Evolutionary conservation across 2,329 filamentous ascomycete species (phyloP).

Genomic region (Arthrobotrys conoides): DNA sequence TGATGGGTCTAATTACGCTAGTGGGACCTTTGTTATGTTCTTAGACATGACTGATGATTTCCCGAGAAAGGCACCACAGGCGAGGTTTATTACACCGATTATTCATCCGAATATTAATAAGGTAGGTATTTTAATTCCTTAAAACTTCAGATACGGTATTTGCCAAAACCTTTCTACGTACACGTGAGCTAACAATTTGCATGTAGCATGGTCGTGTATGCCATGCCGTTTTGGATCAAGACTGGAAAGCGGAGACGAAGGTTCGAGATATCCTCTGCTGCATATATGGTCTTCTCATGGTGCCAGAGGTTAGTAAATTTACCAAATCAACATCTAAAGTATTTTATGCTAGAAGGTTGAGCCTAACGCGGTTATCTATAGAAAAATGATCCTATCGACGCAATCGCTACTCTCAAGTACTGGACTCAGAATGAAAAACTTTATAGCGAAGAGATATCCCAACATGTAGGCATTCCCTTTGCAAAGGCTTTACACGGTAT

Average conservation of each 20-base stretch:
- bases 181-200: background rate
- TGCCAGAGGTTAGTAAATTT: slow-evolving; percentile 59
- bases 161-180: background rate
- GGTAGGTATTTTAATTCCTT: slow-evolving; percentile 36
- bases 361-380: background rate
- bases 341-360: background rate
- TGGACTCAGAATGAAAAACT: slow-evolving; percentile 61
- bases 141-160: too few relatives aligned
- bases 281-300: slow-evolving; percentile 62
- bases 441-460: slow-evolving; percentile 60
- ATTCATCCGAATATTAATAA: slow-evolving; percentile 64
- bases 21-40: slow-evolving; percentile 62
- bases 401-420: slow-evolving; percentile 62
- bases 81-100: slow-evolving; percentile 63
- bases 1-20: slow-evolving; percentile 43
- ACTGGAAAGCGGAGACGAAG: slow-evolving; percentile 62
- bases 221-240: slow-evolving; percentile 63
- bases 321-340: too few relatives aligned
- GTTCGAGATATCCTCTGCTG: slow-evolving; percentile 63
- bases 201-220: slow-evolving; percentile 63
- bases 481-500: too few relatives aligned
- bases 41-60: slow-evolving; percentile 62
- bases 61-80: slow-evolving; percentile 61
- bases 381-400: slow-evolving; percentile 62
- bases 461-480: slow-evolving; percentile 57